Conservation (phyloP, 1,284 basidiomycete genomes). For the Microstroma glucosiphilum region DNA sequence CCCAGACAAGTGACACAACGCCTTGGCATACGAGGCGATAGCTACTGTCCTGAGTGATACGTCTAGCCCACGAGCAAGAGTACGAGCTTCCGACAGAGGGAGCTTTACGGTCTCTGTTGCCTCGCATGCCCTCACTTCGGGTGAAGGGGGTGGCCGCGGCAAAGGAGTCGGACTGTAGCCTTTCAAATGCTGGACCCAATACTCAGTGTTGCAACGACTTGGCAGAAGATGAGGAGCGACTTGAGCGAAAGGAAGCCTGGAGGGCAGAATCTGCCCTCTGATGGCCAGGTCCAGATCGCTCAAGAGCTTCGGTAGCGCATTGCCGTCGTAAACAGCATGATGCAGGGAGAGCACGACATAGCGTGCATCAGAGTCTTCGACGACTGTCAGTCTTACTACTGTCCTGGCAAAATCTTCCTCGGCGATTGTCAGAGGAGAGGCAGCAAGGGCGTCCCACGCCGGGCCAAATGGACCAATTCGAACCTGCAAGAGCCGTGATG, state of each 20-base stretch:
- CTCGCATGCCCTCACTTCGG: neutral
- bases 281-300: slow-evolving; percentile 20
- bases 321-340: slow-evolving; percentile 38
- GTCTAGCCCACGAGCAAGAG: neutral
- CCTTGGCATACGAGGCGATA: slow-evolving; percentile 26
- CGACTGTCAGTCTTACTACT: neutral
- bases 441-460: neutral
- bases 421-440: neutral
- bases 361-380: neutral
- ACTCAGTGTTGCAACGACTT: slow-evolving; percentile 20
- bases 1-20: slow-evolving; percentile 25
- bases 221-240: slow-evolving; percentile 31
- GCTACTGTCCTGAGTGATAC: slow-evolving; percentile 3
- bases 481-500: neutral
- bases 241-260: slow-evolving; percentile 22
- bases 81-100: neutral
- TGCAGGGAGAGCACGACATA: slow-evolving; percentile 21
- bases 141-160: neutral
- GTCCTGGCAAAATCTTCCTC: neutral
- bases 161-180: neutral
- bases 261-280: neutral
- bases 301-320: slow-evolving; percentile 29
- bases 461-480: neutral
- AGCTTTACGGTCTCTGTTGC: neutral
- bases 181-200: slow-evolving; percentile 24